Conservation (phyloP, 768 basidiomycete genomes). For the Pseudohyphozyma bogoriensis region DNA sequence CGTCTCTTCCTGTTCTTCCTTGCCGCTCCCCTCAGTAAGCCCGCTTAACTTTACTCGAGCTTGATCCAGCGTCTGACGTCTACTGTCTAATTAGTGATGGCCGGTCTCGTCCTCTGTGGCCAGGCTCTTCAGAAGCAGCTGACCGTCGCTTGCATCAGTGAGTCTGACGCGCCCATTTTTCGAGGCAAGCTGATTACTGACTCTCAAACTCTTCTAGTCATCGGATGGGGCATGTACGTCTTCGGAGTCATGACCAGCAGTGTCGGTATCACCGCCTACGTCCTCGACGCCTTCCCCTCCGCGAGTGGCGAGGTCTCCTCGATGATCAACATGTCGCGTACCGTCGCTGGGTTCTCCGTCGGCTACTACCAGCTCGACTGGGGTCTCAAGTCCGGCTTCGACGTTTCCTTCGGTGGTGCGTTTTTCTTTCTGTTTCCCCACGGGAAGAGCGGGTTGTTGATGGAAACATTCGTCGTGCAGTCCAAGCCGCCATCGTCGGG, state of each 20-base stretch:
- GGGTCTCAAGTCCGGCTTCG: conserved; percentile 15
- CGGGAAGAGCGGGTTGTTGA: background rate
- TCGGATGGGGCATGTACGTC: conserved; percentile 26
- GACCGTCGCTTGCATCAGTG: conserved; percentile 8
- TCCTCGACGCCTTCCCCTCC: conserved; percentile 21
- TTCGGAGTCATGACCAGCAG: conserved; percentile 18
- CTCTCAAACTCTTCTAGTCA: too few species aligned
- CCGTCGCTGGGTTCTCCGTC: conserved; percentile 2
- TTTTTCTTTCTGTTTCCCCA: background rate
- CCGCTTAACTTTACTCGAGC: background rate
- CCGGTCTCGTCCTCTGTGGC: conserved; percentile 21
- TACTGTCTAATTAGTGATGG: background rate
- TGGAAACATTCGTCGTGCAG: background rate
- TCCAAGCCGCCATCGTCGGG: conserved; percentile 27
- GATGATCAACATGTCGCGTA: conserved; percentile 16
- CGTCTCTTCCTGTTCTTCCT: conserved; percentile 19
- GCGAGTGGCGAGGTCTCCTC: conserved; percentile 18
- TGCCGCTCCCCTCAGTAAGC: conserved; percentile 5
- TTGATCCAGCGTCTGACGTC: background rate
- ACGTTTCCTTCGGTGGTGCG: conserved; percentile 25
- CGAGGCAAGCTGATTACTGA: too few species aligned
- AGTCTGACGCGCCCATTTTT: too few species aligned
- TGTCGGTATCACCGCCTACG: conserved; percentile 22
- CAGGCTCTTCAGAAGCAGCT: conserved; percentile 11
- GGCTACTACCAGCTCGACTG: conserved; percentile 23